Conservation (phyloP, 768 basidiomycete species). For the Auricularia auricula-judae region DNA sequence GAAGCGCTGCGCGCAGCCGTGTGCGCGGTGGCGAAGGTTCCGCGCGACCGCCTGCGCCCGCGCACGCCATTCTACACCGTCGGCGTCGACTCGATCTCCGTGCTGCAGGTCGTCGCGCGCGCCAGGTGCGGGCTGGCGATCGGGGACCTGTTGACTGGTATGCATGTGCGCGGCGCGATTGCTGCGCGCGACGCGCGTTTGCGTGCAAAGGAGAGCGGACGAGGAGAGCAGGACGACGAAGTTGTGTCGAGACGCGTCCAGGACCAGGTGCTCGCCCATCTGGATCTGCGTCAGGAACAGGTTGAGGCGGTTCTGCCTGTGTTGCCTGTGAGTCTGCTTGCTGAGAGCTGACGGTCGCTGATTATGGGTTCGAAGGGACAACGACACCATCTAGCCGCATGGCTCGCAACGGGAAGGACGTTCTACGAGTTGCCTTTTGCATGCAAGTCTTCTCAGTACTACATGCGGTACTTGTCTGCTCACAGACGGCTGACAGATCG, state of each 20-base stretch:
- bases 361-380: neutral
- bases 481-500: neutral
- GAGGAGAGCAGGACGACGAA: neutral
- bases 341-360: neutral
- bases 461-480: neutral
- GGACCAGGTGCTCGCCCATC: neutral
- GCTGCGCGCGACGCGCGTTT: neutral
- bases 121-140: conserved; percentile 22
- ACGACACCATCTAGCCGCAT: neutral
- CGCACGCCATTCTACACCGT: conserved; percentile 28
- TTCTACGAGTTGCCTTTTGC: neutral
- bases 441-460: neutral
- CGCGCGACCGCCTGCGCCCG: conserved; percentile 19
- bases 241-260: neutral
- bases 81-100: conserved; percentile 40
- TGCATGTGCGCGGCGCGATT: conserved; percentile 20
- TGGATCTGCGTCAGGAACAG: conserved; percentile 10
- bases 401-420: neutral
- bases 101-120: conserved; percentile 32
- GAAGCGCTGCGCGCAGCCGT: conserved; percentile 7
- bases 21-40: conserved; percentile 17
- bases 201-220: no score
- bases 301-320: neutral
- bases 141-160: conserved; percentile 31
- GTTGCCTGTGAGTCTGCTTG: neutral